phyloP scores from a whole-genome alignment of 2,329 filamentous ascomycete genomes.

The Talaromyces sp. region DNA sequence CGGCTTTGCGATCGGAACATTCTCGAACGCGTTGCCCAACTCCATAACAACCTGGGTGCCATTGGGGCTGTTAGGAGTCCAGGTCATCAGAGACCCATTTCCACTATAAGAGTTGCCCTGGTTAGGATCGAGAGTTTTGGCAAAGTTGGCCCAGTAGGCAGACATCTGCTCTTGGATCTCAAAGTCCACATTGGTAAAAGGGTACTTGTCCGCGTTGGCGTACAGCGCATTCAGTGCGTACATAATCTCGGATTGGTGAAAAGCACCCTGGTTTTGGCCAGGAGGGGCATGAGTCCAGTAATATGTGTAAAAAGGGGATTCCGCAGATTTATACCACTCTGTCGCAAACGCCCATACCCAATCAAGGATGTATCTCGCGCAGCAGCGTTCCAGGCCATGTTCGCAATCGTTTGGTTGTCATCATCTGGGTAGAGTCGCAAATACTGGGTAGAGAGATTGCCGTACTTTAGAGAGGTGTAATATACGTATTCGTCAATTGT shows the following conservation, averaged over 20 bases:
- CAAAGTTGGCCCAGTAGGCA: conserved; percentile 31
- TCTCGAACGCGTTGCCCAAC: not conserved
- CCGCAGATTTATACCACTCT: conserved; percentile 21
- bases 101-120: conserved; percentile 2
- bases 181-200: conserved; percentile 21
- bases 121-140: conserved; percentile 26
- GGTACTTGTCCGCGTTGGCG: conserved; percentile 22
- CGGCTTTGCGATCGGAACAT: not conserved
- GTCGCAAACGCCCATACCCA: conserved; percentile 23
- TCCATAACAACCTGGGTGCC: conserved; percentile 1
- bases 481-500: conserved; percentile 21
- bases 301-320: conserved; percentile 28
- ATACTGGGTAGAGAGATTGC: conserved; percentile 18
- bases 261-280: conserved; percentile 29
- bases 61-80: not conserved
- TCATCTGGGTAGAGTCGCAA: conserved; percentile 23
- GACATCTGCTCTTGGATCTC: conserved; percentile 24
- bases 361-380: conserved; percentile 20
- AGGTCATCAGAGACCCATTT: not conserved
- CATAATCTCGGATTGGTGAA: conserved; percentile 35
- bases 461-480: conserved; percentile 28
- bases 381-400: conserved; percentile 21
- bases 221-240: conserved; percentile 35
- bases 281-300: conserved; percentile 34
- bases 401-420: conserved; percentile 17